These are phyloP conservation scores for Phytophthora capsici DNA, from an alignment of 352 stramenopile species.

Conservation along the genomic window DNA sequence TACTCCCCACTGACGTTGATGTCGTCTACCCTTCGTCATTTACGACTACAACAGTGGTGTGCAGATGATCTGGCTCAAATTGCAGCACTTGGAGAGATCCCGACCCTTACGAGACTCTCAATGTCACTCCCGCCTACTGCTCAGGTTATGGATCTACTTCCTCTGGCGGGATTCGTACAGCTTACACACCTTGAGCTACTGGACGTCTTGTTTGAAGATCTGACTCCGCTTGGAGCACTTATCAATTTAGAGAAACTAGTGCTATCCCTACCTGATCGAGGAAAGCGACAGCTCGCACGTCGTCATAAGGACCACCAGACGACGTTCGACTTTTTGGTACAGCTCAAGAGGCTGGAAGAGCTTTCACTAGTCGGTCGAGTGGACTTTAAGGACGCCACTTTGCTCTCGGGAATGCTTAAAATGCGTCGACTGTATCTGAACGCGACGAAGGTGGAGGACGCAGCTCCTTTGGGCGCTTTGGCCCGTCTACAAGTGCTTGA, in stretches of 20 bases:
- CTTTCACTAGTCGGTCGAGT: slow-evolving; percentile 60
- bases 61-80: slow-evolving; percentile 48
- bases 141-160: slow-evolving; percentile 48
- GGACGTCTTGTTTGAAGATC: slow-evolving; percentile 59
- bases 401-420: slow-evolving; percentile 45
- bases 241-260: slow-evolving; percentile 58
- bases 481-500: slow-evolving; percentile 52
- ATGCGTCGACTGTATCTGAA: slow-evolving; percentile 57
- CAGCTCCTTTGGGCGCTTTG: slow-evolving; percentile 35
- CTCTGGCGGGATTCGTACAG: slow-evolving; percentile 47
- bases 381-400: slow-evolving; percentile 59
- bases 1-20: slow-evolving; percentile 39
- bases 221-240: slow-evolving; percentile 48
- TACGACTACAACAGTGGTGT: slow-evolving; percentile 52
- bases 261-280: slow-evolving; percentile 49
- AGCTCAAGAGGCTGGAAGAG: slow-evolving; percentile 48
- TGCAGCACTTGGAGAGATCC: slow-evolving; percentile 33
- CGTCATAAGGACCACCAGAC: slow-evolving; percentile 47
- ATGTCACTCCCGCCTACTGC: slow-evolving; percentile 46
- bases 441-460: slow-evolving; percentile 57
- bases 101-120: slow-evolving; percentile 35
- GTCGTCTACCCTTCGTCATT: slow-evolving; percentile 37
- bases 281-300: slow-evolving; percentile 49
- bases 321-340: slow-evolving; percentile 52
- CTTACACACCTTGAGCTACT: slow-evolving; percentile 57